A percentile compares a stretch with the other conserved stretches of the same genome.
Evolutionary conservation across 768 basidiomycete genomes (phyloP).

Genomic region (Bullera alba): DNA sequence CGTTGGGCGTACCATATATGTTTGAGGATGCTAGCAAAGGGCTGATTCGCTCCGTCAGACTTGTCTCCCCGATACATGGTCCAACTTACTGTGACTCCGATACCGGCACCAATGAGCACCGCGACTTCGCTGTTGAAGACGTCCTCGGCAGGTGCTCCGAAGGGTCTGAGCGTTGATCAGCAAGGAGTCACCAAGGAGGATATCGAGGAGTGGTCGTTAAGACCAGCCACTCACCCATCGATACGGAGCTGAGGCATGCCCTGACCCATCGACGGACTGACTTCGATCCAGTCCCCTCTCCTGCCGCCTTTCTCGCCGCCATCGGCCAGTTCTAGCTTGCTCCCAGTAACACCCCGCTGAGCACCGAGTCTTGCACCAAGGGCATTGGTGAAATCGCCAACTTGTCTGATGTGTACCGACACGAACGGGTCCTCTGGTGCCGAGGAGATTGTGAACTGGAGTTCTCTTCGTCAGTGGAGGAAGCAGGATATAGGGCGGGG

Average conservation of each 20-base stretch:
- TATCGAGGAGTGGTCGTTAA: too few species aligned
- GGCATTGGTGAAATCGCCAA: constrained; percentile 51
- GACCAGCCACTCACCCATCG: constrained; percentile 37
- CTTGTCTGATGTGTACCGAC: constrained; percentile 86
- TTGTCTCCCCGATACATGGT: neutral
- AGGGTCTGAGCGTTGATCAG: constrained; percentile 55
- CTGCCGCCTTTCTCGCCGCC: constrained; percentile 50
- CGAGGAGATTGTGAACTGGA: constrained; percentile 88
- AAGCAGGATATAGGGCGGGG: neutral
- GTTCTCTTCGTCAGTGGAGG: too few species aligned
- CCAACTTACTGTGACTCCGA: constrained; percentile 66
- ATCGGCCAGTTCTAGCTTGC: constrained; percentile 7
- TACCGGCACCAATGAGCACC: constrained; percentile 86
- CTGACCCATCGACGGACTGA: constrained; percentile 51
- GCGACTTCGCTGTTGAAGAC: constrained; percentile 80
- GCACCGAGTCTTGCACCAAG: constrained; percentile 77
- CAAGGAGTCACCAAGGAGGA: neutral
- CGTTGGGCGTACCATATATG: constrained; percentile 93
- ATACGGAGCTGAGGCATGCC: constrained; percentile 30
- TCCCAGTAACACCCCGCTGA: constrained; percentile 10
- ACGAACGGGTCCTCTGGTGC: constrained; percentile 91
- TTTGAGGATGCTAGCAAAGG: constrained; percentile 89
- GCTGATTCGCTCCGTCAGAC: constrained; percentile 35
- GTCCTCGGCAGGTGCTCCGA: constrained; percentile 87
- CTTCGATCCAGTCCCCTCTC: constrained; percentile 75